Conservation (phyloP, 108 stramenopile species). For the Cyclotella choctawhatcheeana region DNA sequence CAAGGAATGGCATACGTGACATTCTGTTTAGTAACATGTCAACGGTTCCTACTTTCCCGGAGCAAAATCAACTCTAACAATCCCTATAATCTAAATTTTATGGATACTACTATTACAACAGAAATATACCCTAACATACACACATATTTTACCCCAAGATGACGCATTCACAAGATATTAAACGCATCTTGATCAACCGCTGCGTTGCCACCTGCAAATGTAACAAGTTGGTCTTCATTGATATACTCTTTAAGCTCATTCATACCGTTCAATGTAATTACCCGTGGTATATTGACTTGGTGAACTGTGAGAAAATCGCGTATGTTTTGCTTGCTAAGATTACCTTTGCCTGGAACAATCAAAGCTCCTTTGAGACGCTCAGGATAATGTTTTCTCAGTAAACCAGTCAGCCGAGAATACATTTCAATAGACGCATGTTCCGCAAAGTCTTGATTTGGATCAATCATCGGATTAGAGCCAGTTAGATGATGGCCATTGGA, state of each 20-base stretch:
- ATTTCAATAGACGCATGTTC: conserved; percentile 61
- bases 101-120: neutral
- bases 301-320: conserved; percentile 27
- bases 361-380: conserved; percentile 59
- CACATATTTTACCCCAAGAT: too few species aligned
- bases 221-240: conserved; percentile 41
- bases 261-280: conserved; percentile 40
- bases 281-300: conserved; percentile 33
- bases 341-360: conserved; percentile 55
- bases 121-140: too few species aligned
- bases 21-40: conserved; percentile 83
- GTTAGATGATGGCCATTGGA: neutral
- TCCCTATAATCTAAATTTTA: neutral
- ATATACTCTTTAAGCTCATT: conserved; percentile 55
- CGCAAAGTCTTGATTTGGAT: conserved; percentile 50
- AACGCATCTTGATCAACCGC: too few species aligned
- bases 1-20: conserved; percentile 83
- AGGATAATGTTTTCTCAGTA: conserved; percentile 65
- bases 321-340: conserved; percentile 27
- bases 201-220: conserved; percentile 55
- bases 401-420: conserved; percentile 36
- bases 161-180: too few species aligned
- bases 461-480: conserved; percentile 44
- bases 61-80: conserved; percentile 69
- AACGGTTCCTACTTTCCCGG: conserved; percentile 73